A percentile compares a stretch with the other conserved stretches of the same genome.
Conservation (phyloP, 2,329 filamentous ascomycete species). For the Botrytis pseudocinerea region DNA sequence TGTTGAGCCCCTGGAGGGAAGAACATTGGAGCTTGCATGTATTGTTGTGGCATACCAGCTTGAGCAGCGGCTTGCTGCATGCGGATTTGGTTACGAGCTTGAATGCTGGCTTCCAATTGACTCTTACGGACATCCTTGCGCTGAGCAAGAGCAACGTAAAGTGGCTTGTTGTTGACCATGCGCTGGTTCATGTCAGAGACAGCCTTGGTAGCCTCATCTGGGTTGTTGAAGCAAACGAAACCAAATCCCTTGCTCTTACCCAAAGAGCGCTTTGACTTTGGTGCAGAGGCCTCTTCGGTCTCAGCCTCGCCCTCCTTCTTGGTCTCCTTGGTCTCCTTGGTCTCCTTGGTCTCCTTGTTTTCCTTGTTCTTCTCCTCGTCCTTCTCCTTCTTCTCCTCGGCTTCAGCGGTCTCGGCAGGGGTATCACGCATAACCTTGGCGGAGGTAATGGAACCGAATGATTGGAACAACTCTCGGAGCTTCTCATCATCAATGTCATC, state of each 20-base stretch:
- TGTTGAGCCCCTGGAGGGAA: constrained; percentile 77
- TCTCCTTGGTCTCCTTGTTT: constrained; percentile 46
- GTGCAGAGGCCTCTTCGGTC: constrained; percentile 52
- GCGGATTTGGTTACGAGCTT: constrained; percentile 96
- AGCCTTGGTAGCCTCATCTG: constrained; percentile 97
- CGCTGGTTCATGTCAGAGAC: constrained; percentile 99
- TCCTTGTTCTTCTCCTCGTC: constrained; percentile 56
- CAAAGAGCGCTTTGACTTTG: constrained; percentile 57
- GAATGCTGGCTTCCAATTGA: constrained; percentile 98
- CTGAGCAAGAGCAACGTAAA: constrained; percentile 97
- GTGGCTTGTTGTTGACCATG: constrained; percentile 94
- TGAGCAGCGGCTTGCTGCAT: constrained; percentile 96
- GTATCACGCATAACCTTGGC: constrained; percentile 98
- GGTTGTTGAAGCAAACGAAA: constrained; percentile 99
- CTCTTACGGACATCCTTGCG: constrained; percentile 99
- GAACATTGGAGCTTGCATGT: constrained; percentile 89
- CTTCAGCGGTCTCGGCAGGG: constrained; percentile 52
- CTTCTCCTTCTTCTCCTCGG: constrained; percentile 47
- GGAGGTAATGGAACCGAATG: constrained; percentile 93
- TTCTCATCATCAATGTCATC: constrained; percentile 98
- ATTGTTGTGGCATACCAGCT: constrained; percentile 83
- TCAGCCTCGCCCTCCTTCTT: constrained; percentile 49
- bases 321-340: constrained; percentile 43
- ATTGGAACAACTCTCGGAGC: constrained; percentile 87
- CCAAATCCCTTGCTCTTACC: constrained; percentile 99